These are phyloP conservation scores for Lizonia empirigonia DNA, from an alignment of 2,329 filamentous ascomycete genomes.

Conservation along the genomic window DNA sequence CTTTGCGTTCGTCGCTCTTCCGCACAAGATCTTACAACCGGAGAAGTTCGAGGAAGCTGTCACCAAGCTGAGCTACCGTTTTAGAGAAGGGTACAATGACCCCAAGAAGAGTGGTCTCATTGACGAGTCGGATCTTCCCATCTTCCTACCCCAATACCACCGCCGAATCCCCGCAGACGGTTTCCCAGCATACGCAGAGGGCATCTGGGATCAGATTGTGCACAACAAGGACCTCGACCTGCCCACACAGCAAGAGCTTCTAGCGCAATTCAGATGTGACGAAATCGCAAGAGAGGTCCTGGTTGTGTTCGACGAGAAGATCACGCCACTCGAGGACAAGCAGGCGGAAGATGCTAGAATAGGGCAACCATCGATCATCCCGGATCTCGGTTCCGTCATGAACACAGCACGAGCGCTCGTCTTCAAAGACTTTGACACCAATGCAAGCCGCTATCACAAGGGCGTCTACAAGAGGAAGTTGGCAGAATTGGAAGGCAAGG, in stretches of 20 bases:
- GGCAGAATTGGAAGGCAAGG: constrained; percentile 81
- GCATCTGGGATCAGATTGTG: constrained; percentile 98
- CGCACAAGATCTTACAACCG: constrained; percentile 94
- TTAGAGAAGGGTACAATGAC: constrained; percentile 79
- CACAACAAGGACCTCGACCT: constrained; percentile 98
- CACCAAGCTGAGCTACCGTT: constrained; percentile 77
- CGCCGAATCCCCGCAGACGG: constrained; percentile 94
- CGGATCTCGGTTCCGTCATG: constrained; percentile 76
- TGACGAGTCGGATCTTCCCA: constrained; percentile 75
- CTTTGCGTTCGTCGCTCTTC: constrained; percentile 93
- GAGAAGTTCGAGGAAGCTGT: constrained; percentile 87
- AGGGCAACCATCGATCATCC: constrained; percentile 75
- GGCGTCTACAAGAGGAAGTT: constrained; percentile 88
- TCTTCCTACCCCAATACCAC: constrained; percentile 95
- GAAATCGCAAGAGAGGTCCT: constrained; percentile 93
- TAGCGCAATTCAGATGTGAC: constrained; percentile 97
- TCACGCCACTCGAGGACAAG: constrained; percentile 82
- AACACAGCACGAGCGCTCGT: constrained; percentile 72
- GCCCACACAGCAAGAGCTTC: constrained; percentile 93
- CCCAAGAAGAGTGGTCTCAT: constrained; percentile 64
- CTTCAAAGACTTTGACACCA: constrained; percentile 82
- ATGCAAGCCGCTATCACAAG: constrained; percentile 95
- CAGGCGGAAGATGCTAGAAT: constrained; percentile 75
- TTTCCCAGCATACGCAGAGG: constrained; percentile 91
- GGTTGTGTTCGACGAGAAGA: constrained; percentile 78